Evolutionary conservation across 2,329 filamentous ascomycete species (phyloP).

Genomic region (Fusarium odoratissimum): DNA sequence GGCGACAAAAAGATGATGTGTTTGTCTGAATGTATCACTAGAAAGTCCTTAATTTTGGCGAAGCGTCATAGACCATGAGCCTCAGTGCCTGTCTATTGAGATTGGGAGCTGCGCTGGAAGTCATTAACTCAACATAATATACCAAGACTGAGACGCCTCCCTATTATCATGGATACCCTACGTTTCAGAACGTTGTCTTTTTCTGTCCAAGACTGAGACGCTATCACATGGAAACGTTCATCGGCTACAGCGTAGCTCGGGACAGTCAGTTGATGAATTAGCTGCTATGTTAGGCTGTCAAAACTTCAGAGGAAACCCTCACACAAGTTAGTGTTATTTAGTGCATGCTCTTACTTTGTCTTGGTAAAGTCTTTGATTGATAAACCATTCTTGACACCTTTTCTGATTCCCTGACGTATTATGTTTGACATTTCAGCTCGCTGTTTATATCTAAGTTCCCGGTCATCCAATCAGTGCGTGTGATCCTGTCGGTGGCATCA

Average conservation of each 20-base stretch:
- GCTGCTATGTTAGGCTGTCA: constrained; percentile 6
- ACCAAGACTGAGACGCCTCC: neutral
- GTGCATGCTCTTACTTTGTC: neutral
- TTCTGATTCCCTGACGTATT: constrained; percentile 31
- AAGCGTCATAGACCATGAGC: neutral
- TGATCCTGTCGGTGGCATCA: constrained; percentile 13
- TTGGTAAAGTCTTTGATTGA: constrained; percentile 9
- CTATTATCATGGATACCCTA: constrained; percentile 1
- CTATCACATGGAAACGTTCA: constrained; percentile 36
- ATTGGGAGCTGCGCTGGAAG: neutral
- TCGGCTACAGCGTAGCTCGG: constrained; percentile 3
- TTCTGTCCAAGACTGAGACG: neutral
- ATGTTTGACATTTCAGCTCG: constrained; percentile 27
- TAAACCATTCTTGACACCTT: constrained; percentile 3
- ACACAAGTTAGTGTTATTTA: neutral
- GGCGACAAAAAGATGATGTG: neutral
- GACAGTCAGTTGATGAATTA: constrained; percentile 3
- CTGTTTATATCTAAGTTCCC: neutral
- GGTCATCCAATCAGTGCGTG: constrained; percentile 20
- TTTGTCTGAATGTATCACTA: neutral
- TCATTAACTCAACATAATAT: neutral
- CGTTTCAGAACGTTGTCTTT: neutral
- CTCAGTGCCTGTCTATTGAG: neutral
- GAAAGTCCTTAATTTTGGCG: neutral
- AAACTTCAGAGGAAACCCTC: neutral